These are phyloP conservation scores for Trypanosomatidae sp. DNA, from an alignment of 208 protist genomes.

Conservation along the genomic window DNA sequence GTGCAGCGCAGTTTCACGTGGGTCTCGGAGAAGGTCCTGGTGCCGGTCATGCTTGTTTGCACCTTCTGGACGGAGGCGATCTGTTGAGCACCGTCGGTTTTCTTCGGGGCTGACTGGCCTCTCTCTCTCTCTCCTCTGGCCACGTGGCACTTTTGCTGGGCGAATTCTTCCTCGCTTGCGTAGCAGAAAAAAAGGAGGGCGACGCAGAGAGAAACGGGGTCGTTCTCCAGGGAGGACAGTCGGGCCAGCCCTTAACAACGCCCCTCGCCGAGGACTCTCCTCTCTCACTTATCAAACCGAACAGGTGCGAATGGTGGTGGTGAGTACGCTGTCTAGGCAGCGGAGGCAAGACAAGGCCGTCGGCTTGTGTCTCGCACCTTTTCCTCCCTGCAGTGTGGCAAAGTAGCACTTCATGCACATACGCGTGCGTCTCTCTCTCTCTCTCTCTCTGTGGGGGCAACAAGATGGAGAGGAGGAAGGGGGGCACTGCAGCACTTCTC, in stretches of 20 bases:
- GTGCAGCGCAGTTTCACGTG: constrained; percentile 33
- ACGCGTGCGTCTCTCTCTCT: not conserved
- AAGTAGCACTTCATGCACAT: not conserved
- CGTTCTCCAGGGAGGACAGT: not conserved
- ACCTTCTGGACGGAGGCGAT: constrained; percentile 55
- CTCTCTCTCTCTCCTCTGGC: not conserved
- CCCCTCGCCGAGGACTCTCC: not conserved
- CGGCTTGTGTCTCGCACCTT: not conserved
- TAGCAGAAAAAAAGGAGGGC: not conserved
- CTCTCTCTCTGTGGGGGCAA: not conserved
- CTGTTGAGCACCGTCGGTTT: constrained; percentile 7
- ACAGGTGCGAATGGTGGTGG: not conserved
- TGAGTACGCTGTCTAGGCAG: not conserved
- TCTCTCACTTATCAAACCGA: not conserved
- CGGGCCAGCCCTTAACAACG: not conserved
- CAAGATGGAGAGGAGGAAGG: not conserved
- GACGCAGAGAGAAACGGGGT: not conserved
- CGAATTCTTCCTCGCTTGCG: not conserved
- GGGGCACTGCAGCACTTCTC: not conserved
- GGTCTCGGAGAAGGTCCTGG: constrained; percentile 23
- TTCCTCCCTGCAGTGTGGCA: not conserved
- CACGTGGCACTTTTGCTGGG: not conserved
- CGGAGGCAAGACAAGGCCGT: not conserved
- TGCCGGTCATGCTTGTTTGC: constrained; percentile 60
- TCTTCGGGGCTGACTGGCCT: not conserved